Evolutionary conservation across 768 basidiomycete genomes (phyloP).

Genomic region (Lanmaoa rubissima): DNA sequence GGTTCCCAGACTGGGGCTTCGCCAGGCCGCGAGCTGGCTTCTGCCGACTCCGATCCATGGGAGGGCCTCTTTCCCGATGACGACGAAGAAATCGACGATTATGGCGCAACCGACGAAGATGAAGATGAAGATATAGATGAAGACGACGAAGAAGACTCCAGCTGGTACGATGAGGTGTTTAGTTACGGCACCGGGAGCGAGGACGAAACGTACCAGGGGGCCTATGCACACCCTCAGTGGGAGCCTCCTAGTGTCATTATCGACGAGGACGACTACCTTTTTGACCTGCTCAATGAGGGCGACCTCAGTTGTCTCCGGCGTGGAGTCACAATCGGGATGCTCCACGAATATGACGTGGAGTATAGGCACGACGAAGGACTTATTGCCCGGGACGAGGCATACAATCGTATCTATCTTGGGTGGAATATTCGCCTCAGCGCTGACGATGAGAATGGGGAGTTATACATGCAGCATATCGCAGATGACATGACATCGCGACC

Average conservation of each 20-base stretch:
- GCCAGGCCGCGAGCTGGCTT: conserved; percentile 26
- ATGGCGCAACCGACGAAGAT: conserved; percentile 25
- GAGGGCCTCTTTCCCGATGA: conserved; percentile 59
- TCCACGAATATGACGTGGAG: conserved; percentile 50
- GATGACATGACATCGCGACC: conserved; percentile 40
- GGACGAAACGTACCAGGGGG: conserved; percentile 38
- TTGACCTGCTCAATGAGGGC: conserved; percentile 35
- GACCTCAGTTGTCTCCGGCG: conserved; percentile 50
- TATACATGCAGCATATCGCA: conserved; percentile 40
- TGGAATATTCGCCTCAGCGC: conserved; percentile 60
- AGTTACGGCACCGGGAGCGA: conserved; percentile 36
- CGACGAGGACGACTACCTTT: conserved; percentile 34
- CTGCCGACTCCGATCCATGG: conserved; percentile 62
- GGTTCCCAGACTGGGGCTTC: conserved; percentile 19
- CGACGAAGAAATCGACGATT: conserved; percentile 42
- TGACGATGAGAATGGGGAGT: conserved; percentile 40
- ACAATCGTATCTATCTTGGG: conserved; percentile 57
- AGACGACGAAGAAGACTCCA: conserved; percentile 31
- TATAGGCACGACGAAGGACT: conserved; percentile 59
- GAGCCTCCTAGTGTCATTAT: conserved; percentile 49
- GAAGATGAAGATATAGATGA: conserved; percentile 30
- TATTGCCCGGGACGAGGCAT: conserved; percentile 40
- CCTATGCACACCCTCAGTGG: conserved; percentile 51
- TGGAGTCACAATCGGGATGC: conserved; percentile 59
- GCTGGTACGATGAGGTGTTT: conserved; percentile 33